Conservation (phyloP, 495 filamentous ascomycete species). For the Sabuloglossum arenarium region DNA sequence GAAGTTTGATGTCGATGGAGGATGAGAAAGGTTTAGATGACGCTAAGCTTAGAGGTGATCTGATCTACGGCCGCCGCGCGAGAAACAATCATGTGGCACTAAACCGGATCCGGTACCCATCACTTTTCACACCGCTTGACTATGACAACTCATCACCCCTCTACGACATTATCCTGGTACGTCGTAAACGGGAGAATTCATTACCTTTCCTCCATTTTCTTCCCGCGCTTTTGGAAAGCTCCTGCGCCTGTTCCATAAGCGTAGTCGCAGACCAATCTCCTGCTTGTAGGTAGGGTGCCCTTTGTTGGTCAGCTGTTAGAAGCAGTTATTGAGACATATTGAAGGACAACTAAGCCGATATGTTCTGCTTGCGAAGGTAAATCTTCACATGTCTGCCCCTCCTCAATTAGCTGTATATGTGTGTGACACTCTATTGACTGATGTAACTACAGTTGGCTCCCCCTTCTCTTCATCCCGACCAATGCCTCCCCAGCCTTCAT, state of each 20-base stretch:
- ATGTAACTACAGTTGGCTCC: constrained; percentile 34
- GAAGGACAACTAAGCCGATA: neutral
- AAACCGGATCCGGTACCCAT: neutral
- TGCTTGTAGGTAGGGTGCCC: neutral
- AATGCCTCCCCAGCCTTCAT: constrained; percentile 73
- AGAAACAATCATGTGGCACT: neutral
- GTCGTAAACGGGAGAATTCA: neutral
- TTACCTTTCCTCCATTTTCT: neutral
- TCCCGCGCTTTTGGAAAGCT: neutral
- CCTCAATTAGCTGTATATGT: neutral
- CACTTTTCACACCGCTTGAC: neutral
- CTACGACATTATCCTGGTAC: neutral
- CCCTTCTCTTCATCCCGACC: constrained; percentile 53
- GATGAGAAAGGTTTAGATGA: neutral
- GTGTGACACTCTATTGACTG: neutral
- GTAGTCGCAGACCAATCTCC: neutral
- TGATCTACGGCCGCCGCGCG: too few species aligned
- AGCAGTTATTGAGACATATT: neutral
- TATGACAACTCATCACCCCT: neutral
- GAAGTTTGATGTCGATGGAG: neutral
- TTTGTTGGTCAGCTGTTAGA: neutral
- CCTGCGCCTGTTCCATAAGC: neutral
- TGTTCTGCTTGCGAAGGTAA: constrained; percentile 5
- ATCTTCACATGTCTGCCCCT: neutral
- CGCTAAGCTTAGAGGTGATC: neutral